phyloP scores from a whole-genome alignment of 2,329 filamentous ascomycete genomes.

The Ploettnerulaceae sp. region DNA sequence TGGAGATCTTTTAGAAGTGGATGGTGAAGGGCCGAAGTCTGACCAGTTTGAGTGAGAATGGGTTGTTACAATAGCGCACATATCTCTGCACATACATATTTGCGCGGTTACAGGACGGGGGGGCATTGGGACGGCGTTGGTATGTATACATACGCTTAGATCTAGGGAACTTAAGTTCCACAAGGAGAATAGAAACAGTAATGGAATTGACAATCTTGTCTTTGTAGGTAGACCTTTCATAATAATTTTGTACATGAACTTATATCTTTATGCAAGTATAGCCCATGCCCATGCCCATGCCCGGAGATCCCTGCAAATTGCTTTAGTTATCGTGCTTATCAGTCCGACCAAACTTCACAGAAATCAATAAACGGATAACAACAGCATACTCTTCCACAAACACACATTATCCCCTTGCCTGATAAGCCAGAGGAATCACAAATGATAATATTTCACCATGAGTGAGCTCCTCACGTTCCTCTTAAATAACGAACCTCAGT shows the following conservation, averaged over 20 bases:
- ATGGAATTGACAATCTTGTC: no score
- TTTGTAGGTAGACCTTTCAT: no score
- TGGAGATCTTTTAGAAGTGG: slow-evolving; percentile 20
- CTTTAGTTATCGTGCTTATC: not conserved
- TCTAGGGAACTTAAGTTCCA: slow-evolving; percentile 5
- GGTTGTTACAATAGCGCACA: slow-evolving; percentile 5
- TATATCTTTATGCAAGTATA: no score
- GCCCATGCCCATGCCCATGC: not conserved
- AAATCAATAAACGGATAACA: slow-evolving; percentile 14
- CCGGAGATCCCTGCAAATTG: not conserved
- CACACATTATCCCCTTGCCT: not conserved
- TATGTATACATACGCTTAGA: slow-evolving; percentile 20
- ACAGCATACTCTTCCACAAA: not conserved
- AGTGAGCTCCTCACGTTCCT: slow-evolving; percentile 65
- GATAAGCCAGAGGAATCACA: not conserved
- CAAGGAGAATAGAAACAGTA: not conserved
- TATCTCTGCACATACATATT: slow-evolving; percentile 21
- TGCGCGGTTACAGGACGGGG: slow-evolving; percentile 20
- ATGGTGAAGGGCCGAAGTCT: slow-evolving; percentile 13
- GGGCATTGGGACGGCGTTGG: slow-evolving; percentile 31
- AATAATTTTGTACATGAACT: not conserved
- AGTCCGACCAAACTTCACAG: not conserved
- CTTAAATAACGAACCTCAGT: slow-evolving; percentile 54
- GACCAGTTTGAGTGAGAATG: slow-evolving; percentile 26
- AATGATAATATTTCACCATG: slow-evolving; percentile 40